These are phyloP conservation scores for Fagopyrum tataricum DNA, from an alignment of 148 eudicot genomes.

Conservation along the genomic window DNA sequence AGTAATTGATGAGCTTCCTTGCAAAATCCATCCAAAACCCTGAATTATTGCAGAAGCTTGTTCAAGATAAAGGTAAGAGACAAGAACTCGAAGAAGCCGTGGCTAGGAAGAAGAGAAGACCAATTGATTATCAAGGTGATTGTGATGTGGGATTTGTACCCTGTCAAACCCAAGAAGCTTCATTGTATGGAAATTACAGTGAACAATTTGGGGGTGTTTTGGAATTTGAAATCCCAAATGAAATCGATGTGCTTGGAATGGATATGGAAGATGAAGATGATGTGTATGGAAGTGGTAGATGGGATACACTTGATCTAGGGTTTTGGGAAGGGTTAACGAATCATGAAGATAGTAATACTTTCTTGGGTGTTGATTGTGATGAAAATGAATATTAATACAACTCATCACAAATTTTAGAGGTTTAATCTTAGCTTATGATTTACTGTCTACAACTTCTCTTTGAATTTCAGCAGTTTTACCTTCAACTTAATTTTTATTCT, in stretches of 20 bases:
- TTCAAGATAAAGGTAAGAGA: constrained; percentile 23
- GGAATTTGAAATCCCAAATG: constrained; percentile 51
- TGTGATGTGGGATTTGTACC: background rate
- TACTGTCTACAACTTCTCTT: background rate
- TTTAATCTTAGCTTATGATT: background rate
- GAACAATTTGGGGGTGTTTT: constrained; percentile 26
- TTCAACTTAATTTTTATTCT: background rate
- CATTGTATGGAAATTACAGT: background rate
- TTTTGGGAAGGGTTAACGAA: constrained; percentile 43
- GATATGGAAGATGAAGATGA: constrained; percentile 35
- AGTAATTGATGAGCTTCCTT: constrained; percentile 37
- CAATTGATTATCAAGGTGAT: constrained; percentile 27
- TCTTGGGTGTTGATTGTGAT: constrained; percentile 12
- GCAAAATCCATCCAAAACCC: constrained; percentile 41
- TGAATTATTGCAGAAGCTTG: constrained; percentile 26
- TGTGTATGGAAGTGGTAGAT: constrained; percentile 3
- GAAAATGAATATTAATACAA: background rate
- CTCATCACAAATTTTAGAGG: background rate
- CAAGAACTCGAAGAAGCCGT: constrained; percentile 32
- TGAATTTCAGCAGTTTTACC: background rate
- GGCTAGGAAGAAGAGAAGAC: constrained; percentile 26
- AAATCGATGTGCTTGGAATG: constrained; percentile 63
- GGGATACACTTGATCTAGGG: constrained; percentile 19
- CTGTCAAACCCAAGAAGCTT: background rate
- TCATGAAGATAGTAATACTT: constrained; percentile 12